Conservation (phyloP, 441 rosid genomes). For the Melastoma candidum region DNA sequence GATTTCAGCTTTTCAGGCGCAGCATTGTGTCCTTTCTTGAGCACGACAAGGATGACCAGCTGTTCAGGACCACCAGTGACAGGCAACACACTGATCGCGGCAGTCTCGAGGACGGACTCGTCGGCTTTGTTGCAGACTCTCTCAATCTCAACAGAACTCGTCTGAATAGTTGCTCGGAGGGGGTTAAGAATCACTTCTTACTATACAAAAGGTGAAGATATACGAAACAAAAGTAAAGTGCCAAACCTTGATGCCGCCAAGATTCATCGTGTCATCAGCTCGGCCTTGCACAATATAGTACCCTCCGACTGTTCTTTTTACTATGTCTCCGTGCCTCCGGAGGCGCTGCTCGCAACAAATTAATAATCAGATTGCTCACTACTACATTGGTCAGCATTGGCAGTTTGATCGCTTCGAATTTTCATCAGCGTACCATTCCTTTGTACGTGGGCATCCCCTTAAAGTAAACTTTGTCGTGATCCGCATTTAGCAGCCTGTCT, state of each 20-base stretch:
- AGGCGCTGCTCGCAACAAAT: slow-evolving; percentile 33
- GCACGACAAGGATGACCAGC: slow-evolving; percentile 46
- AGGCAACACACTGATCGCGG: slow-evolving; percentile 55
- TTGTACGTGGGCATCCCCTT: slow-evolving; percentile 67
- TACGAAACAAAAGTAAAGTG: neutral
- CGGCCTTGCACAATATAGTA: slow-evolving; percentile 63
- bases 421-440: slow-evolving; percentile 40
- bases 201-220: neutral
- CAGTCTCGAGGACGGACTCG: slow-evolving; percentile 63
- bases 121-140: slow-evolving; percentile 64
- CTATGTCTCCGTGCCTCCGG: slow-evolving; percentile 82
- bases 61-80: slow-evolving; percentile 66
- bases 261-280: slow-evolving; percentile 98
- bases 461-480: slow-evolving; percentile 65
- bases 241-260: slow-evolving; percentile 84
- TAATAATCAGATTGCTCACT: too few species aligned
- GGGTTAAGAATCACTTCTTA: too few species aligned
- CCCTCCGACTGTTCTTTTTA: slow-evolving; percentile 66
- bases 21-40: slow-evolving; percentile 42
- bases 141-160: slow-evolving; percentile 88
- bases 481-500: slow-evolving; percentile 71
- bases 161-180: slow-evolving; percentile 23
- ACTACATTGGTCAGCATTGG: too few species aligned
- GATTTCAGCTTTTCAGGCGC: slow-evolving; percentile 36
- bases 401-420: too few species aligned